Conservation (phyloP, 2,329 filamentous ascomycete genomes). For the Diaporthe nobilis region DNA sequence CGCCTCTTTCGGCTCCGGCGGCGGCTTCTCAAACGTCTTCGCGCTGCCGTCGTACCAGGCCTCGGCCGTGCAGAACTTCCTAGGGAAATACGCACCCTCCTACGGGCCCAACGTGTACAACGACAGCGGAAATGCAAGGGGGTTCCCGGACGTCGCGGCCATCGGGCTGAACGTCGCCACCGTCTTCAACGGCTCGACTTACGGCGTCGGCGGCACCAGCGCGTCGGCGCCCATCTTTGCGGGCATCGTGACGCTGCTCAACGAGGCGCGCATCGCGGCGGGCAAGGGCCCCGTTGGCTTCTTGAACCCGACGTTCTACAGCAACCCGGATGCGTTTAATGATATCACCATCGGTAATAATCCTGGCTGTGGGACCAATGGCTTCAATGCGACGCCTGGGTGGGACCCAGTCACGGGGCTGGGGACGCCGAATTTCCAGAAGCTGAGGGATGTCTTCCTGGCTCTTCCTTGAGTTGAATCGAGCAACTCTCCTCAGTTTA, state of each 20-base stretch:
- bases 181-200: conserved; percentile 50
- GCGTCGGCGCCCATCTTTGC: conserved; percentile 72
- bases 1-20: conserved; percentile 52
- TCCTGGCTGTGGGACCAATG: conserved; percentile 51
- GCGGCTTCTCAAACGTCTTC: conserved; percentile 64
- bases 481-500: neutral
- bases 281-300: conserved; percentile 59
- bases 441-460: conserved; percentile 45
- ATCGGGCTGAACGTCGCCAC: conserved; percentile 48
- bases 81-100: conserved; percentile 45
- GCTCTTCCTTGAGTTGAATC: conserved; percentile 7
- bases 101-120: conserved; percentile 45
- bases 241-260: conserved; percentile 72
- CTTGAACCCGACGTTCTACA: conserved; percentile 51
- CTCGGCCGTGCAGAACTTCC: conserved; percentile 57
- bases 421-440: conserved; percentile 46
- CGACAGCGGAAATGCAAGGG: conserved; percentile 44
- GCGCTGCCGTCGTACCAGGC: conserved; percentile 59
- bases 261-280: conserved; percentile 68
- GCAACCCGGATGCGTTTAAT: conserved; percentile 50
- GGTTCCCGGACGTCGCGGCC: conserved; percentile 49
- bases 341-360: conserved; percentile 49
- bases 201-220: conserved; percentile 61
- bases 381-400: conserved; percentile 48
- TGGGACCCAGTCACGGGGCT: conserved; percentile 49